Conservation (phyloP, 106 monocot genomes). For the Cymbidium sinense region DNA sequence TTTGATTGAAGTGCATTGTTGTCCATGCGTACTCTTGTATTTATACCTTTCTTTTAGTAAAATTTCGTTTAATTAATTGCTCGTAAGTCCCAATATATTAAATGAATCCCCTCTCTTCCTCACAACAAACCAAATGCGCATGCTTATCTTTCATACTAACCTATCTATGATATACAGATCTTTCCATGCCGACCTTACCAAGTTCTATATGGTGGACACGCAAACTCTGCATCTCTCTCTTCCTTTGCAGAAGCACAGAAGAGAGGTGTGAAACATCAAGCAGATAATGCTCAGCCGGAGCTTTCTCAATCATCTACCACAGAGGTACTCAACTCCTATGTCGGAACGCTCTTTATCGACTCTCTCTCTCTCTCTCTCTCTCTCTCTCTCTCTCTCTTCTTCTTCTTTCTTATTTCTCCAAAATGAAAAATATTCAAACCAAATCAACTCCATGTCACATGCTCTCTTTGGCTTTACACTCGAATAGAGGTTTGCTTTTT, state of each 20-base stretch:
- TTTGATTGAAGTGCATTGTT: background rate
- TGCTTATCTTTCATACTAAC: background rate
- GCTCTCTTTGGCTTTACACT: too few relatives aligned
- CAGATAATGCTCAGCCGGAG: background rate
- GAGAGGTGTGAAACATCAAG: slow-evolving; percentile 2
- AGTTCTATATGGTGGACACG: background rate
- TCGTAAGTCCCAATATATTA: too few relatives aligned
- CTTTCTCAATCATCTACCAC: background rate
- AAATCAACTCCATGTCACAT: too few relatives aligned
- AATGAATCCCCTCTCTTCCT: too few relatives aligned
- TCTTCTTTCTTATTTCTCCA: too few relatives aligned
- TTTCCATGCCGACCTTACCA: background rate
- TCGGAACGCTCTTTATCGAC: too few relatives aligned
- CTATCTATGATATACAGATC: background rate
- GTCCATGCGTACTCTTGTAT: background rate
- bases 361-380: background rate
- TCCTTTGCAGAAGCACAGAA: background rate
- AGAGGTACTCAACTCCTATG: background rate
- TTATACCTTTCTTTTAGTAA: too few relatives aligned
- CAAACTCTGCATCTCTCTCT: background rate
- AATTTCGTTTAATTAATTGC: too few relatives aligned
- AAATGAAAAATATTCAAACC: too few relatives aligned
- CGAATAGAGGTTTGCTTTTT: too few relatives aligned
- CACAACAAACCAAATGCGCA: background rate
- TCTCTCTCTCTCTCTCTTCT: too few relatives aligned